phyloP scores from a whole-genome alignment of 2,329 filamentous ascomycete species.

The Rhynchosporium graminicola region DNA sequence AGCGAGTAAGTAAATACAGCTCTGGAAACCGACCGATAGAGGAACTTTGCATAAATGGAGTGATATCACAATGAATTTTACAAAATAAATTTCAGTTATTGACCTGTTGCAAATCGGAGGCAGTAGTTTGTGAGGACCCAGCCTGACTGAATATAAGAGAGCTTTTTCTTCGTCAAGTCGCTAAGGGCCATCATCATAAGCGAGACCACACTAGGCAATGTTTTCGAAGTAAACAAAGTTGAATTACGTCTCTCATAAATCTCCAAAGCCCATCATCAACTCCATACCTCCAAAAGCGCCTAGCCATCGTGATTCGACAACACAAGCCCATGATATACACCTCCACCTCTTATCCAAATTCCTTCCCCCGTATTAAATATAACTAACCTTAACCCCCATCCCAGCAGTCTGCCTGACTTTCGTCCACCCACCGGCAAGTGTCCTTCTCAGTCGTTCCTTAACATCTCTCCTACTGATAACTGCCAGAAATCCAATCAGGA shows the following conservation, averaged over 20 bases:
- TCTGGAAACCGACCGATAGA: too few relatives aligned
- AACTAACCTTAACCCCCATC: slow-evolving; percentile 97
- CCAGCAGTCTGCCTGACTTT: slow-evolving; percentile 59
- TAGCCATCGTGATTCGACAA: not conserved
- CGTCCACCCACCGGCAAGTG: slow-evolving; percentile 69
- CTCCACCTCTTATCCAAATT: not conserved
- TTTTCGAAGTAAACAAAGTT: not conserved
- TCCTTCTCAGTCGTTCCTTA: slow-evolving; percentile 69
- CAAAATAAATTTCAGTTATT: too few relatives aligned
- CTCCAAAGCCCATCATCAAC: not conserved
- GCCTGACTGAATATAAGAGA: too few relatives aligned
- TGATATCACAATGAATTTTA: too few relatives aligned
- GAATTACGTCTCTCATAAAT: not conserved
- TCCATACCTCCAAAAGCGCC: not conserved
- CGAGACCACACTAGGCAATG: not conserved
- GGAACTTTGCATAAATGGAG: too few relatives aligned
- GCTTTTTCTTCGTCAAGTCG: too few relatives aligned
- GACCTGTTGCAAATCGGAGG: too few relatives aligned
- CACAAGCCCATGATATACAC: slow-evolving; percentile 19
- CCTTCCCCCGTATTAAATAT: slow-evolving; percentile 62
- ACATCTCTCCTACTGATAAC: slow-evolving; percentile 75
- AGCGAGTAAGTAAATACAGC: not conserved
- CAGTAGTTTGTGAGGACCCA: too few relatives aligned
- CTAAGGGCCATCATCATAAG: too few relatives aligned
- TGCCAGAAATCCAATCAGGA: slow-evolving; percentile 75